Conservation (phyloP, 2,329 filamentous ascomycete genomes). For the Gnomoniopsis sp. region DNA sequence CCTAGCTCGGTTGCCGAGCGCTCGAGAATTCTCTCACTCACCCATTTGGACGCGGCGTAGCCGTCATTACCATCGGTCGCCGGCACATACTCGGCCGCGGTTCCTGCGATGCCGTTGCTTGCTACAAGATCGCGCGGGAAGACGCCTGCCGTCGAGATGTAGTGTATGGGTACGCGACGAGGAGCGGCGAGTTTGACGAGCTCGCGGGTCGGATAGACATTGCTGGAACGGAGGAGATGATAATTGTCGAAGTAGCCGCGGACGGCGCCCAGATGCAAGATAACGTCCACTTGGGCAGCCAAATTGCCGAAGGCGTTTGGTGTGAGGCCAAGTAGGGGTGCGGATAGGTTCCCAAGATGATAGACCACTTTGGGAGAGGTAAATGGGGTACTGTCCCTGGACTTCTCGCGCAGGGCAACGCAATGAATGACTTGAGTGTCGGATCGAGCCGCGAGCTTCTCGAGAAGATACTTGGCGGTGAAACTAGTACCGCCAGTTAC, state of each 20-base stretch:
- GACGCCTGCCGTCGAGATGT: slow-evolving; percentile 25
- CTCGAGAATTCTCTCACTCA: slow-evolving; percentile 29
- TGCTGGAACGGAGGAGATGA: slow-evolving; percentile 28
- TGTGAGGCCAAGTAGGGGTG: slow-evolving; percentile 21
- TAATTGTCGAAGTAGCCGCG: slow-evolving; percentile 36
- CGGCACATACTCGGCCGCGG: slow-evolving; percentile 4
- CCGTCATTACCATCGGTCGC: slow-evolving; percentile 22
- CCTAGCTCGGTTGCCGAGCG: background rate
- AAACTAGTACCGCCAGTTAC: slow-evolving; percentile 39
- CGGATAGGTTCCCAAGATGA: slow-evolving; percentile 25
- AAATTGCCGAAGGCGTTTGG: slow-evolving; percentile 7
- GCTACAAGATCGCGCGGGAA: slow-evolving; percentile 1
- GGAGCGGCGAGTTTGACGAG: slow-evolving; percentile 28
- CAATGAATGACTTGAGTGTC: slow-evolving; percentile 38
- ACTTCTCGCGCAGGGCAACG: slow-evolving; percentile 33
- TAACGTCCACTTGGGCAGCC: slow-evolving; percentile 25
- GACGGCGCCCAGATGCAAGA: slow-evolving; percentile 54
- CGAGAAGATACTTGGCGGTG: slow-evolving; percentile 36
- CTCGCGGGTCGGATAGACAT: slow-evolving; percentile 33
- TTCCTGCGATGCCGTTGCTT: background rate
- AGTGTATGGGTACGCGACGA: slow-evolving; percentile 27
- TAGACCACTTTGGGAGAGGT: slow-evolving; percentile 12
- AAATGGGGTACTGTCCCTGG: background rate
- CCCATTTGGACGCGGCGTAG: slow-evolving; percentile 33
- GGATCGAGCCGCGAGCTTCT: slow-evolving; percentile 28